These are phyloP conservation scores for Phytomonas francai DNA, from an alignment of 208 protist species.

Conservation along the genomic window DNA sequence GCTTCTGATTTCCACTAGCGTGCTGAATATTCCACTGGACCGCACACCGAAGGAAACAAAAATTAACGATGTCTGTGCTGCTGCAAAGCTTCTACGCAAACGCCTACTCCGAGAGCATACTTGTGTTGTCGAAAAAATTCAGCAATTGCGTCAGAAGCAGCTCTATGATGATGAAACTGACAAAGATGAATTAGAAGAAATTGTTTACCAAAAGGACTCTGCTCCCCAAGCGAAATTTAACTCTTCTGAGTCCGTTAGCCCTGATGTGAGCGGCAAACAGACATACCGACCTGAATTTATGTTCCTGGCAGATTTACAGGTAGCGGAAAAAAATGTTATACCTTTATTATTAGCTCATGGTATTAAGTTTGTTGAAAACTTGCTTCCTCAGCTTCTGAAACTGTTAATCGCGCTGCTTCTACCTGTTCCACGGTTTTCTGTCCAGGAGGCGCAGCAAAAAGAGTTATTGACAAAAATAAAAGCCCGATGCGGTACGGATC, in stretches of 20 bases:
- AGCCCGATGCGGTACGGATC: slow-evolving; percentile 60
- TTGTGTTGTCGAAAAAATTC: slow-evolving; percentile 52
- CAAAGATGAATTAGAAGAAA: slow-evolving; percentile 26
- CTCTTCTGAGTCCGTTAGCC: not conserved
- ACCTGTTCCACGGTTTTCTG: slow-evolving; percentile 54
- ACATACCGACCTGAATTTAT: slow-evolving; percentile 49
- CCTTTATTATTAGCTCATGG: slow-evolving; percentile 74
- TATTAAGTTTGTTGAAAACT: slow-evolving; percentile 48
- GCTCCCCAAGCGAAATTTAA: not conserved
- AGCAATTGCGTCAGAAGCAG: slow-evolving; percentile 42
- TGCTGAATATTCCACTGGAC: slow-evolving; percentile 49
- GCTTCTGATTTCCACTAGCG: slow-evolving; percentile 50
- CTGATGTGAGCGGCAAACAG: not conserved
- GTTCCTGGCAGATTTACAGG: slow-evolving; percentile 72
- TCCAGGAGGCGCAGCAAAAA: slow-evolving; percentile 43
- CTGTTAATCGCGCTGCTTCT: slow-evolving; percentile 56
- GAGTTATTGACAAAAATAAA: slow-evolving; percentile 61
- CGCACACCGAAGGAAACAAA: slow-evolving; percentile 23
- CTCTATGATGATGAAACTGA: slow-evolving; percentile 45
- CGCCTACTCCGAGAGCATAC: slow-evolving; percentile 63
- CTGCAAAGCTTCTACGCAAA: slow-evolving; percentile 71
- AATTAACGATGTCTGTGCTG: slow-evolving; percentile 42
- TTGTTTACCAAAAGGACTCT: slow-evolving; percentile 16
- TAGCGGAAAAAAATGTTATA: slow-evolving; percentile 73
- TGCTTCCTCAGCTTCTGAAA: slow-evolving; percentile 81